Evolutionary conservation across 164 flowering plant species (phyloP), one percentile per base, ranked within the genome.

Genomic region (Aristolochia fimbriata): DNA sequence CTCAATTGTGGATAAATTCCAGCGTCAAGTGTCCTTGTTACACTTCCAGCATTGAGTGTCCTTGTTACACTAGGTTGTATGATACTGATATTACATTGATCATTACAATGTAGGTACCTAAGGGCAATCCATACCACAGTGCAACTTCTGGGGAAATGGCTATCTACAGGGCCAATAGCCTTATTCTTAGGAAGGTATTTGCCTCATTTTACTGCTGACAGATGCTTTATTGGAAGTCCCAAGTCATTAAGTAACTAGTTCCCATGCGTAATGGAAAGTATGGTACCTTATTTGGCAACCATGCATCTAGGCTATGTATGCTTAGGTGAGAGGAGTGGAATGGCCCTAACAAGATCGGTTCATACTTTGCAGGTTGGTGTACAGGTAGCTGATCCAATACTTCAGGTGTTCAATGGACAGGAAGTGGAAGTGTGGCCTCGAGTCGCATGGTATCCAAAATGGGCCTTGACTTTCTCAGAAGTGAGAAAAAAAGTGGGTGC

Each of bases 361-460:
- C 3, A 1, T 49, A 49, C 15, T 56, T 33, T 56, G 14, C 58
- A 56, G 58, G 58, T 22, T 43, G 98, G 95, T 69, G 85, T 74
- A 53, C 58, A 84, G 65, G 63, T 93, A 43, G 86, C 72, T 41
- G 89, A 88, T 71, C 97, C 99, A 2, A 71, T 76, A 20, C 15
- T 61, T 6, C 61, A 80, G 51, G 84, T 77, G n/a, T 81, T 86
- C 76, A 93, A 90, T 55, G 96, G 90, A 33, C 99, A 93, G 72
- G 94, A 88, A 72, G 91, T 90, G 49, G 95, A 93, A 68, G 92
- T 90, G 54, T 93, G 99, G 99, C 91, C 99, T 56, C 87, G 86
- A 8, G 70, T 90, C 60, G 66, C 69, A 56, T 93, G 99, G 99
- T 79, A 76, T 53, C 96, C 97, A 16, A 82, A 81, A 70, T 93